phyloP scores from a whole-genome alignment of 2,329 filamentous ascomycete species.

The Paecilomyces formosus region DNA sequence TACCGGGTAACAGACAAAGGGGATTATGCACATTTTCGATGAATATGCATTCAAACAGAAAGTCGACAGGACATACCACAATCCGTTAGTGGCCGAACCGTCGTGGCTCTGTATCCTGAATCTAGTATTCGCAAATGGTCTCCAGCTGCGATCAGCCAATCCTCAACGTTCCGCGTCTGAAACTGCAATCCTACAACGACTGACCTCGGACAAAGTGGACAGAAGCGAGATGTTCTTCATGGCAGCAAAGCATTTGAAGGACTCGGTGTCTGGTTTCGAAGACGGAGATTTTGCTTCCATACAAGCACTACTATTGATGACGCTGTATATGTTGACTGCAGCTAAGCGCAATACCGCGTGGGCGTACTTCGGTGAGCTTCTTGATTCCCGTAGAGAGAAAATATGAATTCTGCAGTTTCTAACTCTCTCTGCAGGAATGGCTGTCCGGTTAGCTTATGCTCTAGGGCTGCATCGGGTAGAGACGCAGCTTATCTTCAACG shows the following conservation, averaged over 20 bases:
- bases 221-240: conserved; percentile 57
- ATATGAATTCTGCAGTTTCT: neutral
- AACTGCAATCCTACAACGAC: conserved; percentile 43
- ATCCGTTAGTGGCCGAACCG: conserved; percentile 44
- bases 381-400: conserved; percentile 16
- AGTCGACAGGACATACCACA: conserved; percentile 48
- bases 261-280: conserved; percentile 47
- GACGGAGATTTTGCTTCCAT: conserved; percentile 59
- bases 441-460: conserved; percentile 55
- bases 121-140: conserved; percentile 56
- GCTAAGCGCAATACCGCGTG: conserved; percentile 59
- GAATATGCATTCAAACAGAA: conserved; percentile 41
- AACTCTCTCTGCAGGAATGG: conserved; percentile 45
- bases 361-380: conserved; percentile 45
- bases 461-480: conserved; percentile 53
- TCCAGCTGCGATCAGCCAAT: conserved; percentile 34
- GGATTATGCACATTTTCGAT: conserved; percentile 55
- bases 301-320: conserved; percentile 57
- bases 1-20: conserved; percentile 42
- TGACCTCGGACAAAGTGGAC: conserved; percentile 43
- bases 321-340: conserved; percentile 55
- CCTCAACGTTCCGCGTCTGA: conserved; percentile 25
- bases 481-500: conserved; percentile 40
- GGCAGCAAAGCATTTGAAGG: conserved; percentile 48
- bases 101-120: conserved; percentile 54